Percentiles rank a stretch among this genome's conserved stretches.
Evolutionary conservation across 139 green algal species (phyloP).

Genomic region (Micractinium sp.): DNA sequence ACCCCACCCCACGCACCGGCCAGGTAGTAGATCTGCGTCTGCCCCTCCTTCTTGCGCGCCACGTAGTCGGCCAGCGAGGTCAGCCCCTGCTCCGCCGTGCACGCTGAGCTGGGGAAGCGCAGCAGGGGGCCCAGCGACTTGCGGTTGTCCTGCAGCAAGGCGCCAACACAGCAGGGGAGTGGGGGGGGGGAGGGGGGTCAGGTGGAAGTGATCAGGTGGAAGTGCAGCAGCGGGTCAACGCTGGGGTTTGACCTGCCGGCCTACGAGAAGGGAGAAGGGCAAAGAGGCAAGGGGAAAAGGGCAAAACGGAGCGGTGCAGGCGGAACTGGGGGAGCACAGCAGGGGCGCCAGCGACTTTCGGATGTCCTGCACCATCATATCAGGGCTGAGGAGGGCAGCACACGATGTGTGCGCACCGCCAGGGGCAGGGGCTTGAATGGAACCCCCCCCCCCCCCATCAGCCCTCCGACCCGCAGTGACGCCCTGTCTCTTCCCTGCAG

Average conservation of each 20-base stretch:
- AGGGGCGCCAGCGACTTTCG: background rate
- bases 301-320: background rate
- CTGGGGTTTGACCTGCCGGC: background rate
- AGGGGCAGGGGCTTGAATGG: no score
- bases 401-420: no score
- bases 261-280: background rate
- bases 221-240: no score
- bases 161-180: background rate
- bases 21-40: slow-evolving; percentile 97
- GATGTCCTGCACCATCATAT: no score
- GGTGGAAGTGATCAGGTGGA: no score
- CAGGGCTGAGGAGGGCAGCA: no score
- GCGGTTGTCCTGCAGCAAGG: slow-evolving; percentile 19
- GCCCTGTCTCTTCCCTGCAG: no score
- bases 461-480: no score
- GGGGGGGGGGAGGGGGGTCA: background rate
- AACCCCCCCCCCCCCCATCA: no score
- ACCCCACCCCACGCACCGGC: slow-evolving; percentile 46
- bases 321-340: background rate
- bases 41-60: slow-evolving; percentile 87
- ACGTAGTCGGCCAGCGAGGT: slow-evolving; percentile 89
- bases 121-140: slow-evolving; percentile 18
- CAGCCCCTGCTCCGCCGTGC: slow-evolving; percentile 23
- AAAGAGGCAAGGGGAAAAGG: background rate
- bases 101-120: slow-evolving; percentile 9